Evolutionary conservation across 139 green algal genomes (phyloP), one percentile per base, ranked within the genome.

Genomic region (Pseudopediastrum boryanum): DNA sequence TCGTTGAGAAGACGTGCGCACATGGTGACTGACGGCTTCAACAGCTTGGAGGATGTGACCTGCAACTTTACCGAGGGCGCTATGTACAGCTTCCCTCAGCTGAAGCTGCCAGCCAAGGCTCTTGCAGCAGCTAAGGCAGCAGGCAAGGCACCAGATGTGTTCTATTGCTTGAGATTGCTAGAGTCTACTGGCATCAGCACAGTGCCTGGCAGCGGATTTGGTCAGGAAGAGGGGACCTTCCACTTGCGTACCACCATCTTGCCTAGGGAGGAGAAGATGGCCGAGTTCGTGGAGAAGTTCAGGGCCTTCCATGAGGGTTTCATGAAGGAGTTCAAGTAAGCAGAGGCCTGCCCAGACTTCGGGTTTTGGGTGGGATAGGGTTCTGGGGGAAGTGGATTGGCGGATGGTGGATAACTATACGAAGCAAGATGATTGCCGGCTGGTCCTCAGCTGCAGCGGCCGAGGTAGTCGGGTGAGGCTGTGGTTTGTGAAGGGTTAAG

Each of bases 221-320:
- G 93, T 6, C 93, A 92, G 81, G 77, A 84, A 81, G 84, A 87
- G 65, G 93, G 88, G 56, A 98, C 95, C 25, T 59, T 95, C 88
- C 95, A 99, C 87, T 86, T 98, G 85, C 86, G 95, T 48, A 99
- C 95, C 39, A 99, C 95, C 67, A 96, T 98, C 86, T 86, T 98
- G 80, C 95, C 95, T 0, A 84, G 84, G 13, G 94, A 98, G 89
- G 91, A 96, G 72, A 87, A 94, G 43, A 95, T 96, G 86, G 69
- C 76, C 4, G 75, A 83, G 9, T 93, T 96, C 71, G 82, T 90
- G 4, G n/a, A 89, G 44, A 86, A 84, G 62, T 93, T 98, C 77
- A 83, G 88, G 77, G 78, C 74, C 58, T 98, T 98, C 90, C 94
- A 98, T 81, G 75, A 88, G 35, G 74, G 83, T n/a, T n/a, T n/a